Evolutionary conservation across 2,329 filamentous ascomycete species (phyloP), one percentile per base, ranked within the genome.

Genomic region (Fusarium sp.): DNA sequence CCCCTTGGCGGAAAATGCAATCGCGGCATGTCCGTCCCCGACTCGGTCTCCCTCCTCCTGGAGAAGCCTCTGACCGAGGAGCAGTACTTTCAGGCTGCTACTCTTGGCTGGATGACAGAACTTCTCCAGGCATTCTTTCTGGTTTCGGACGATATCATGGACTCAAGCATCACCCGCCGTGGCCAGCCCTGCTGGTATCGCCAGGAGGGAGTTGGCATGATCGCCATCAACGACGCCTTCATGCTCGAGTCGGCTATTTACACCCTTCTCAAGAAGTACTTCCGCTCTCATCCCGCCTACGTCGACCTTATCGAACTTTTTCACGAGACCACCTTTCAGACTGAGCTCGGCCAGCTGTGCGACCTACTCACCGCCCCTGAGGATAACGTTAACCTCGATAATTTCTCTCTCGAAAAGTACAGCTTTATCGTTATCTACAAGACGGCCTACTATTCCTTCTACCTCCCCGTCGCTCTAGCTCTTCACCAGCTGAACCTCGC

Each of bases 371-470:
- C 96, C 49, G 96, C 96, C 40, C 96, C 96, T 44, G 96, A 99
- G 85, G 95, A 98, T 81, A 87, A 91, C 69, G 93, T 98, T 78
- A 91, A 98, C 84, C 91, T 99, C 71, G 87, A 93, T 87, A 97
- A 97, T 86, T 99, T 99, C 88, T 94, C 91, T 82, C 87, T 98
- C 83, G 89, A 95, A 69, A 99, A 97, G 88, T 97, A 97, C 87
- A 91, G 87, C 77, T 99, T 98, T 88, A 99, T 99, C 79, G 96
- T 99, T 85, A 93, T 97, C 84, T 98, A 97, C 91, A 99, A 99
- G 90, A 99, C 96, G 27, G 95, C 96, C 55, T 99, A 97, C 87
- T 99, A 99, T 88, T 97, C 93, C 79, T 99, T 99, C 88, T 98
- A 98, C 85, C 92, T 99, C 17, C 96, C 96, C 64, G 94, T 99